Evolutionary conservation across 345 rosid species (phyloP).

Genomic region (Citrus unshiu): DNA sequence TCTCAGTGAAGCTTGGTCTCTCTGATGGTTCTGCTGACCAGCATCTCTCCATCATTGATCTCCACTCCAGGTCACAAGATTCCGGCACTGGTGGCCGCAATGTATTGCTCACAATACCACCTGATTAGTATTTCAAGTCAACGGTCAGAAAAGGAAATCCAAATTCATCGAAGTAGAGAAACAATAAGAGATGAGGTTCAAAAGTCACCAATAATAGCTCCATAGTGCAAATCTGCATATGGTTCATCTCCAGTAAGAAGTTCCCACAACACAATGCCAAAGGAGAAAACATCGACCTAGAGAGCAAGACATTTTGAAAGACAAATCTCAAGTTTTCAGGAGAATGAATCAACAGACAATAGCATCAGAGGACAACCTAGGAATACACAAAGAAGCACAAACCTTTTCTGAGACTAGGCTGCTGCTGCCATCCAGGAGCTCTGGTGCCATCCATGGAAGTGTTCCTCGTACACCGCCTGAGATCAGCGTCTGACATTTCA

Average conservation of each 20-base stretch:
- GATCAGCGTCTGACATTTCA: conserved; percentile 61
- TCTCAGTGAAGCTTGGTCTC: conserved; percentile 58
- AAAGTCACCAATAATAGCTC: conserved; percentile 57
- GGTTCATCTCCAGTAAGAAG: conserved; percentile 73
- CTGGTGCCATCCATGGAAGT: conserved; percentile 75
- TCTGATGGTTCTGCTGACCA: conserved; percentile 67
- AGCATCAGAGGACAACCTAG: neutral
- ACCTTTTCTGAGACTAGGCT: conserved; percentile 67
- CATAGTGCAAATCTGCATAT: conserved; percentile 63
- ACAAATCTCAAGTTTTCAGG: neutral
- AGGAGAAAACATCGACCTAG: conserved; percentile 70
- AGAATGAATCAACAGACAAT: neutral
- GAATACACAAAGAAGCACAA: neutral
- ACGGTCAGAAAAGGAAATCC: neutral
- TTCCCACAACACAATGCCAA: conserved; percentile 69
- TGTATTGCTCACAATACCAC: conserved; percentile 72
- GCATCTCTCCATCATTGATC: conserved; percentile 68
- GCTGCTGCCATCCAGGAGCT: conserved; percentile 61
- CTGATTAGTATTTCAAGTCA: conserved; percentile 24
- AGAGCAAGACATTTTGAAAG: neutral
- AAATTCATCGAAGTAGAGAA: neutral
- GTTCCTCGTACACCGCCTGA: conserved; percentile 70
- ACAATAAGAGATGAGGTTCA: neutral
- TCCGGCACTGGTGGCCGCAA: conserved; percentile 58
- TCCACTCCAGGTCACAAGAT: conserved; percentile 56